These are phyloP conservation scores for Fistulifera solaris DNA, from an alignment of 108 stramenopile species.

Conservation along the genomic window DNA sequence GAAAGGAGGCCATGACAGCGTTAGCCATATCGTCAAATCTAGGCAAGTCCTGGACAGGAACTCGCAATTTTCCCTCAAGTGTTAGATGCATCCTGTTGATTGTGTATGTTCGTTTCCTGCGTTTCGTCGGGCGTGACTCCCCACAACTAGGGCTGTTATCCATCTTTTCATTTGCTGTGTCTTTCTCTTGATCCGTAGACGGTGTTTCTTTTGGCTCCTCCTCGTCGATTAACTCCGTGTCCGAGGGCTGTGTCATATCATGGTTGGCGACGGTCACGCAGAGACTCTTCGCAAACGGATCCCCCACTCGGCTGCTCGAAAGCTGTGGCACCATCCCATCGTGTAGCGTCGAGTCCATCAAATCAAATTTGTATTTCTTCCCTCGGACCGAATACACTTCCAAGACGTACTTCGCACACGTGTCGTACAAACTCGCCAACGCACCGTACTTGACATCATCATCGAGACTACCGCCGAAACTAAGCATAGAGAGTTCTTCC, in stretches of 20 bases:
- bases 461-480: conserved; percentile 49
- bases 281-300: conserved; percentile 45
- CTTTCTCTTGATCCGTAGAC: conserved; percentile 3
- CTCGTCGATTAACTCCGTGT: not conserved
- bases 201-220: not conserved
- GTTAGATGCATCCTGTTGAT: conserved; percentile 32
- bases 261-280: conserved; percentile 49
- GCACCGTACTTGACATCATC: conserved; percentile 58
- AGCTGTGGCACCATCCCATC: conserved; percentile 41
- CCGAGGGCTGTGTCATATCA: conserved; percentile 1
- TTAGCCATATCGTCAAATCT: conserved; percentile 3
- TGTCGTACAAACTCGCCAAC: conserved; percentile 41
- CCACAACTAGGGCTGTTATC: no score
- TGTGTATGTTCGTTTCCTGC: conserved; percentile 9
- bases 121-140: not conserved
- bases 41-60: conserved; percentile 10
- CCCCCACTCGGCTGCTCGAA: conserved; percentile 13
- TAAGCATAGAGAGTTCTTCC: conserved; percentile 50
- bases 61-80: conserved; percentile 30
- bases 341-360: conserved; percentile 41
- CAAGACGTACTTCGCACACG: conserved; percentile 41
- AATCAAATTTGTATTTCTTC: conserved; percentile 52
- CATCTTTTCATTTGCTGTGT: conserved; percentile 1
- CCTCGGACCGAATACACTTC: conserved; percentile 40
- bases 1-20: conserved; percentile 3